Base-by-base conservation (phyloP, 345 rosid species). In the Arabis alpina region DNA sequence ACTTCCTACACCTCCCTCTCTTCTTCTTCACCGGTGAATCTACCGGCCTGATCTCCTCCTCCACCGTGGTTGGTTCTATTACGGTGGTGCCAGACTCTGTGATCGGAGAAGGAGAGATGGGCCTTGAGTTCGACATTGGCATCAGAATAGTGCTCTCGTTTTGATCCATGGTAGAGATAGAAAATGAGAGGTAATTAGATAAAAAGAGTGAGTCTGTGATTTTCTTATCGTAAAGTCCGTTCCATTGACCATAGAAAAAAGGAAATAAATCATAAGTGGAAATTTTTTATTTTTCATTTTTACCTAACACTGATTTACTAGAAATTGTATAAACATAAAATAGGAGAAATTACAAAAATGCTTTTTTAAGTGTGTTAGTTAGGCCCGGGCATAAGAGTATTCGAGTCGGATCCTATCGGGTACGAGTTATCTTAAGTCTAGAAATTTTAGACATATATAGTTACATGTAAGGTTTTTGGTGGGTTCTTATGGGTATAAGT, bases 1-100 rank as follows among this genome's bases (percentile, higher is more conserved):
- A 74, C 62, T 78, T 89, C 61, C 80, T 72, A 2, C 90, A 85
- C 68, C 87, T 71, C 41, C 84, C 90, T 68, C 90, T 85, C 61
- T 68, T 85, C 70, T 71, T 85, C 56, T 68, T 80, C 70, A 3
- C 14, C 32, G 10, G 4, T 2, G 25, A 6, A 15, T 16, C 52
- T 15, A 4, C 57, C 49, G 12, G 16, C 5, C 64, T 67, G 54
- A 50, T 19, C 5, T 37, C 81, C 6, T 45, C 49, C 25, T 12
- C 49, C 14, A 45, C 44, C 4, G 51, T 24, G 1, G 55, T 24
- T 13, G 67, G 50, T n/a, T 15, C 41, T 3, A 8, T 15, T 16
- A 2, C 16, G 12, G 6, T n/a, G n/a, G n/a, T n/a, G n/a, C n/a
- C 5, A 10, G 32, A 12, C 39, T 13, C 2, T 5, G 16, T 66